Percentiles rank a stretch among this genome's conserved stretches.
These are phyloP conservation scores for Chrysanthemum seticuspe DNA, from an alignment of 129 eudicot genomes.

Conservation along the genomic window DNA sequence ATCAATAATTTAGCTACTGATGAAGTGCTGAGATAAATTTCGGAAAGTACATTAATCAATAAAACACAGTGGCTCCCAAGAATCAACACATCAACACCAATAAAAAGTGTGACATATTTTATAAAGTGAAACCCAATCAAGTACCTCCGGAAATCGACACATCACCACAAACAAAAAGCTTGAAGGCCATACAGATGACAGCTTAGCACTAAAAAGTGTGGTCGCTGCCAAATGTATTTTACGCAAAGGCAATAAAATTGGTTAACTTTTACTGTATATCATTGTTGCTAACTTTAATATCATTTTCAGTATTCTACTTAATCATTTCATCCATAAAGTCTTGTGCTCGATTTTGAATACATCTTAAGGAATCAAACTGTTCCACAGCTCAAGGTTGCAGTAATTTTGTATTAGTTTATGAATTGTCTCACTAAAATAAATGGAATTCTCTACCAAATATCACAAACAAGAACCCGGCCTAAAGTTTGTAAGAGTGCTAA, in stretches of 20 bases:
- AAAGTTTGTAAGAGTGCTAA: too few species aligned
- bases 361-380: not conserved
- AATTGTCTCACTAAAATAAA: not conserved
- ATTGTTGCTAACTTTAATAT: conserved; percentile 28
- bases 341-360: not conserved
- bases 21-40: conserved; percentile 11
- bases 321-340: conserved; percentile 4
- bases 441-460: too few species aligned
- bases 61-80: conserved; percentile 17
- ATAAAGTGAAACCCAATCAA: conserved; percentile 23
- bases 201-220: conserved; percentile 28
- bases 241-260: conserved; percentile 35
- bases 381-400: not conserved
- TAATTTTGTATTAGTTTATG: not conserved
- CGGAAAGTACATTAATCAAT: conserved; percentile 3
- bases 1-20: conserved; percentile 1
- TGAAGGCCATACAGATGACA: conserved; percentile 29
- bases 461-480: too few species aligned
- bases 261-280: too few species aligned
- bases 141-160: conserved; percentile 16
- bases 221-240: conserved; percentile 28
- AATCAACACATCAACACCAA: conserved; percentile 30
- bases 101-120: conserved; percentile 21
- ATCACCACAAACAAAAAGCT: conserved; percentile 33
- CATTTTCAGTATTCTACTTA: conserved; percentile 17